Conservation (phyloP, 106 monocot species). For the Cymbidium sinense region DNA sequence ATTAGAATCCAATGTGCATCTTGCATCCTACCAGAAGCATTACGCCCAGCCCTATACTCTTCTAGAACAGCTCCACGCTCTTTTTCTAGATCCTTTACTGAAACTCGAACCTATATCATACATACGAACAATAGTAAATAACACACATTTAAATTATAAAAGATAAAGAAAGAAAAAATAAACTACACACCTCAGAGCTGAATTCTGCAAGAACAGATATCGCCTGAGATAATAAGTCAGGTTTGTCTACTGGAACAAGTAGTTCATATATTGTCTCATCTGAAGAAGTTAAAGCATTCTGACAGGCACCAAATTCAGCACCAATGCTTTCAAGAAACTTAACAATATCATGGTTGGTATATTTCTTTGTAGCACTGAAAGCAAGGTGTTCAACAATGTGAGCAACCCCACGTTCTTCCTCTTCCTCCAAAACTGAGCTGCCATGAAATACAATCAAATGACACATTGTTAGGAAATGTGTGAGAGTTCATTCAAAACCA, state of each 20-base stretch:
- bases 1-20: conserved; percentile 90
- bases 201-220: conserved; percentile 96
- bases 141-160: not conserved
- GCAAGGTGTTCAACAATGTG: conserved; percentile 99
- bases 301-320: conserved; percentile 99
- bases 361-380: conserved; percentile 92
- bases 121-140: conserved; percentile 4
- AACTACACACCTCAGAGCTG: conserved; percentile 73
- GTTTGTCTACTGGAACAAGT: conserved; percentile 96
- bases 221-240: conserved; percentile 78
- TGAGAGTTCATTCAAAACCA: not conserved
- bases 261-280: conserved; percentile 98
- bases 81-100: conserved; percentile 79
- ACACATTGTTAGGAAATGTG: not conserved
- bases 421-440: conserved; percentile 99
- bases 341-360: conserved; percentile 93
- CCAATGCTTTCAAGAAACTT: conserved; percentile 99
- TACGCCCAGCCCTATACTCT: conserved; percentile 92
- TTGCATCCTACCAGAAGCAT: conserved; percentile 96
- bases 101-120: conserved; percentile 66
- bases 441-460: conserved; percentile 17
- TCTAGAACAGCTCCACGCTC: conserved; percentile 97
- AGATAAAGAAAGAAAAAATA: not conserved
- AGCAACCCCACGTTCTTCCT: conserved; percentile 95
- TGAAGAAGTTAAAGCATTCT: conserved; percentile 94